Evolutionary conservation across 108 stramenopile species (phyloP).

Genomic region (Seminavis robusta): DNA sequence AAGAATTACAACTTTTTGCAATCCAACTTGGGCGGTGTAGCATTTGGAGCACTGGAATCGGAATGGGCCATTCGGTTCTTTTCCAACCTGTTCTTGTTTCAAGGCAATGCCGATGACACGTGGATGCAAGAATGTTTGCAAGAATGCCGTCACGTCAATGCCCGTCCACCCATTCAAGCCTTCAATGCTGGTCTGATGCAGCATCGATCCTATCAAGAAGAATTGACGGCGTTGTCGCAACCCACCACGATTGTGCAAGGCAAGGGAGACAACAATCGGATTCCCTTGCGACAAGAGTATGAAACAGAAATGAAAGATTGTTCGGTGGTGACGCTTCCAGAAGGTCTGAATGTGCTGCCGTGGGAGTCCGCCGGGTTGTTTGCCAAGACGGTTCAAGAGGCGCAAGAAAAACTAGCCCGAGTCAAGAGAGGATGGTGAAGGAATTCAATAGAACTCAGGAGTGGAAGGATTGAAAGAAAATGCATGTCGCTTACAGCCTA

Average conservation of each 20-base stretch:
- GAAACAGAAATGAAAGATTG: constrained; percentile 30
- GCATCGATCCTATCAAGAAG: constrained; percentile 49
- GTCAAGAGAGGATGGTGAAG: too few relatives aligned
- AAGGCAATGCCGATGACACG: constrained; percentile 33
- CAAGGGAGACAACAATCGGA: constrained; percentile 26
- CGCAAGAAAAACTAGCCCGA: too few relatives aligned
- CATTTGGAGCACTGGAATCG: constrained; percentile 53
- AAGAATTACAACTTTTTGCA: constrained; percentile 55
- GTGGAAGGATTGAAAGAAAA: too few relatives aligned
- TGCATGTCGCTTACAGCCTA: too few relatives aligned
- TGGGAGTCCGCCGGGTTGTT: constrained; percentile 45
- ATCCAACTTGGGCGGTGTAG: constrained; percentile 37
- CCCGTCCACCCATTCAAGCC: constrained; percentile 46
- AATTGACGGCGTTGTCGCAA: constrained; percentile 38
- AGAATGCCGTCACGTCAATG: constrained; percentile 16
- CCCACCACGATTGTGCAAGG: constrained; percentile 51
- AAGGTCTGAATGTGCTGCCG: constrained; percentile 52
- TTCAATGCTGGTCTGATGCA: constrained; percentile 69
- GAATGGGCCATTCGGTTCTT: constrained; percentile 54
- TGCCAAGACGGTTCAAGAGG: constrained; percentile 9
- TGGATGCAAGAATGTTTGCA: constrained; percentile 47
- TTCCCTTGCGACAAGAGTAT: constrained; percentile 29
- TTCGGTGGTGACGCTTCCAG: constrained; percentile 24
- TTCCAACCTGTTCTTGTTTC: constrained; percentile 59
- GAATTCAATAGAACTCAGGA: too few relatives aligned